phyloP scores from a whole-genome alignment of 2,329 filamentous ascomycete genomes.

The Apiospora phragmitis region DNA sequence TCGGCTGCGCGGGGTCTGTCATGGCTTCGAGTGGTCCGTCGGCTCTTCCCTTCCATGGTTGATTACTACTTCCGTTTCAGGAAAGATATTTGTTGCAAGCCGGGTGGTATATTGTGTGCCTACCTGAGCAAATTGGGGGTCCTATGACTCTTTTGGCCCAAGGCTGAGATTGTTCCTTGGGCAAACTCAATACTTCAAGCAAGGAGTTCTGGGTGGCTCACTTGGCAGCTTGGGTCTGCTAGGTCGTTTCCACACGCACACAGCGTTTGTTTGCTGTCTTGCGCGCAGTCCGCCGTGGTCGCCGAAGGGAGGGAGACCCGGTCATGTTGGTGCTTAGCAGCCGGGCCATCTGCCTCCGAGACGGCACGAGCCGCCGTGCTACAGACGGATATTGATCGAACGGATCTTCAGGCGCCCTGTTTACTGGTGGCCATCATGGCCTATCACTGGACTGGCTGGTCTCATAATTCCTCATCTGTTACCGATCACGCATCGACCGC shows the following conservation, averaged over 20 bases:
- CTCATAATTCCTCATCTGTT: background rate
- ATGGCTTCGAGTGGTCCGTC: too few relatives aligned
- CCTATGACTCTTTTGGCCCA: background rate
- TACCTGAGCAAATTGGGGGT: background rate
- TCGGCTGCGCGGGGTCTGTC: background rate
- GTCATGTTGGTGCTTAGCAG: background rate
- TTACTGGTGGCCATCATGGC: background rate
- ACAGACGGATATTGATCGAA: background rate
- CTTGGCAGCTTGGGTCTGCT: background rate
- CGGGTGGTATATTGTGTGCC: background rate
- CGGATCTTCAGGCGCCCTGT: background rate
- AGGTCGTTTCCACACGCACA: too few relatives aligned
- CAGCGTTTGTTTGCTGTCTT: background rate
- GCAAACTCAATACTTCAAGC: background rate
- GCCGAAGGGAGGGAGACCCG: background rate
- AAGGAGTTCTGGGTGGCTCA: background rate
- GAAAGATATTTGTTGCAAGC: background rate
- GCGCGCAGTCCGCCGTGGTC: background rate
- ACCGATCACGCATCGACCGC: background rate
- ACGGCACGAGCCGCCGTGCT: background rate
- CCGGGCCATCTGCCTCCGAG: constrained; percentile 2
- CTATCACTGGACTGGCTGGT: background rate
- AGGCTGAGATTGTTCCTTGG: background rate
- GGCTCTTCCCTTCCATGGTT: background rate
- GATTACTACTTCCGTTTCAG: background rate